These are phyloP conservation scores for Starmerella floricola DNA, from an alignment of 805 yeast genomes.

Conservation along the genomic window DNA sequence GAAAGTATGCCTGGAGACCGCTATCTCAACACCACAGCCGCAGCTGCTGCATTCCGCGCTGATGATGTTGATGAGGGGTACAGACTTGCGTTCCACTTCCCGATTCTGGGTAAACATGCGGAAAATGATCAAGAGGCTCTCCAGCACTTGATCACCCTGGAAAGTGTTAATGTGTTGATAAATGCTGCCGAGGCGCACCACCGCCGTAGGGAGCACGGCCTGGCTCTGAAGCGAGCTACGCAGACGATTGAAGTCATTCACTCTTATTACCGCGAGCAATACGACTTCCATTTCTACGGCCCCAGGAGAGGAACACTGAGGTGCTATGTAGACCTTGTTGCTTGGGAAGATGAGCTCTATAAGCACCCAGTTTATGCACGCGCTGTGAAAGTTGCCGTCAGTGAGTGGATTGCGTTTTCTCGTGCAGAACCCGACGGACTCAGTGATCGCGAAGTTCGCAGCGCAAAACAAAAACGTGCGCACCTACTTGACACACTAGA, in stretches of 20 bases:
- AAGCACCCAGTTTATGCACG: conserved; percentile 60
- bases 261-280: conserved; percentile 69
- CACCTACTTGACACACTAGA: conserved; percentile 37
- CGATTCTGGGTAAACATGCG: conserved; percentile 33
- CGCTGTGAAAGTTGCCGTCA: conserved; percentile 52
- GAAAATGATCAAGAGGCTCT: conserved; percentile 64
- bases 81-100: conserved; percentile 57
- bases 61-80: conserved; percentile 63
- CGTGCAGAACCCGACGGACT: conserved; percentile 20
- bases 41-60: conserved; percentile 71
- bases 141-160: conserved; percentile 76
- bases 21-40: conserved; percentile 77
- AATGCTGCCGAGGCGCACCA: conserved; percentile 77
- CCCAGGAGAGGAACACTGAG: conserved; percentile 83
- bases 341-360: conserved; percentile 72
- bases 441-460: conserved; percentile 26
- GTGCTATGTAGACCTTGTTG: conserved; percentile 60
- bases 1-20: conserved; percentile 76
- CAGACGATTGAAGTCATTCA: conserved; percentile 57
- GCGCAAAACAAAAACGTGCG: conserved; percentile 36
- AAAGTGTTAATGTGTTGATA: conserved; percentile 76
- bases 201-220: conserved; percentile 51
- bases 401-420: conserved; percentile 10
- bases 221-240: conserved; percentile 67
- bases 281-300: conserved; percentile 89